Percentiles rank a stretch among this genome's conserved stretches.
phyloP scores from a whole-genome alignment of 305 asterid species.

The Solanum hybrid region DNA sequence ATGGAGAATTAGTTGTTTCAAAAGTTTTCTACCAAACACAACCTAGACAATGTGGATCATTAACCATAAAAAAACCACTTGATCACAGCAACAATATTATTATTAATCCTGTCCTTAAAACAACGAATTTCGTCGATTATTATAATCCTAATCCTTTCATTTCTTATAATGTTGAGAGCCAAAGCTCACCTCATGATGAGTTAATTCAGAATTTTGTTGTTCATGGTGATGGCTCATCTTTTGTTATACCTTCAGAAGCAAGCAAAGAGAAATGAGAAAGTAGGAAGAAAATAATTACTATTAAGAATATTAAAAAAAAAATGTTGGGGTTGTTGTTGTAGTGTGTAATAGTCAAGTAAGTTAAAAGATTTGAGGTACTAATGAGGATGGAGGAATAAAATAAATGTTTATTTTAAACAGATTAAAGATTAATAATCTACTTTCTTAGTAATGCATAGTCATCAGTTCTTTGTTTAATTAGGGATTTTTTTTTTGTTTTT shows the following conservation, averaged over 20 bases:
- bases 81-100: background rate
- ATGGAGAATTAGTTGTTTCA: slow-evolving; percentile 41
- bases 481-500: background rate
- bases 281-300: background rate
- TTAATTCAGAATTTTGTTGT: slow-evolving; percentile 36
- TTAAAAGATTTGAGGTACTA: background rate
- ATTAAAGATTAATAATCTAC: background rate
- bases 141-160: slow-evolving; percentile 24
- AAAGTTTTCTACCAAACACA: slow-evolving; percentile 90
- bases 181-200: slow-evolving; percentile 20
- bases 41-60: slow-evolving; percentile 60
- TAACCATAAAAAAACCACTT: slow-evolving; percentile 16
- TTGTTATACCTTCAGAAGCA: slow-evolving; percentile 53
- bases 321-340: background rate
- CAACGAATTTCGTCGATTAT: slow-evolving; percentile 28
- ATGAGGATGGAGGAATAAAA: background rate
- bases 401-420: background rate
- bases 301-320: background rate
- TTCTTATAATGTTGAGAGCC: slow-evolving; percentile 23
- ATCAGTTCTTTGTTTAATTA: background rate
- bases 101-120: slow-evolving; percentile 2
- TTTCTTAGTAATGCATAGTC: background rate
- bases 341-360: background rate
- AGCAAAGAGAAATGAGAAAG: slow-evolving; percentile 48
- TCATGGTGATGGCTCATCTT: slow-evolving; percentile 59